A percentile compares a stretch with the other conserved stretches of the same genome.
Evolutionary conservation across 208 protist species (phyloP).

Genomic region (Porcisia deanei): DNA sequence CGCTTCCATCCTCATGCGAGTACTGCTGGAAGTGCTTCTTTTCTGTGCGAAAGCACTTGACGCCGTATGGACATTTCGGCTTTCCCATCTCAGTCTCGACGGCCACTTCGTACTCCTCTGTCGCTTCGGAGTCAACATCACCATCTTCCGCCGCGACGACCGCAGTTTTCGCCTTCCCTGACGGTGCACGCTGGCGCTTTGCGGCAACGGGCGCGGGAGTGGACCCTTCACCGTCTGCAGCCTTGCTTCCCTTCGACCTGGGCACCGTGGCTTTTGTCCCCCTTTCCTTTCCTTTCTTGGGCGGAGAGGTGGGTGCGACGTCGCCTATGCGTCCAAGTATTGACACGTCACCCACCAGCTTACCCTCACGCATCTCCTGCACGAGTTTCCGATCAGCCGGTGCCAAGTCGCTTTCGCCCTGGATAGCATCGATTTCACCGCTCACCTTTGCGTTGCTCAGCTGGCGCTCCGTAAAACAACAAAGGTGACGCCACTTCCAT

Average conservation of each 20-base stretch:
- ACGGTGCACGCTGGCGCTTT: constrained; percentile 22
- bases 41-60: constrained; percentile 69
- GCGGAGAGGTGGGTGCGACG: constrained; percentile 53
- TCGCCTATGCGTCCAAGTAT: constrained; percentile 73
- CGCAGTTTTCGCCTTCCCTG: constrained; percentile 15
- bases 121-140: constrained; percentile 60
- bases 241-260: constrained; percentile 17
- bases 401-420: constrained; percentile 66
- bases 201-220: constrained; percentile 2
- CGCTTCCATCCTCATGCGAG: constrained; percentile 35
- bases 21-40: constrained; percentile 68
- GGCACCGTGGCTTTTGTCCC: constrained; percentile 21
- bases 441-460: constrained; percentile 55
- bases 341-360: constrained; percentile 43
- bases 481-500: constrained; percentile 86
- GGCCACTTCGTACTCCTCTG: constrained; percentile 72
- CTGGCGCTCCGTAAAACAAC: constrained; percentile 84
- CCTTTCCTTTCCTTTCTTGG: constrained; percentile 25
- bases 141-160: constrained; percentile 17
- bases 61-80: constrained; percentile 68
- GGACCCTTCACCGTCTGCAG: background rate
- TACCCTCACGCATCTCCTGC: constrained; percentile 59
- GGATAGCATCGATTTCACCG: constrained; percentile 63
- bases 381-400: constrained; percentile 55
- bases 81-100: constrained; percentile 39